A percentile compares a stretch with the other conserved stretches of the same genome.
phyloP scores from a whole-genome alignment of 2,329 filamentous ascomycete species.

The Alternaria ventricosa region DNA sequence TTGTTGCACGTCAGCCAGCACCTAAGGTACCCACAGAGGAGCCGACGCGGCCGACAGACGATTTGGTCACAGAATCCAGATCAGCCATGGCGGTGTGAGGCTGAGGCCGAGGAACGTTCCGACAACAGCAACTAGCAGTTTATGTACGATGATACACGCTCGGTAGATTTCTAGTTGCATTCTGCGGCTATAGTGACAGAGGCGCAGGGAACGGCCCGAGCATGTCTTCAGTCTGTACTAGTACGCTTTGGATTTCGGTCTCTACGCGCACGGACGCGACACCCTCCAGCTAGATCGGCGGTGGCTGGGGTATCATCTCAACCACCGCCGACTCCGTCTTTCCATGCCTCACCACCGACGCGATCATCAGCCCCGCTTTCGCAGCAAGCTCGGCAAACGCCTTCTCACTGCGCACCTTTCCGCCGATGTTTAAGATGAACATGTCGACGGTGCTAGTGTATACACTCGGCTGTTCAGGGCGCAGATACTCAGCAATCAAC shows the following conservation, averaged over 20 bases:
- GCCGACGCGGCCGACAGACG: neutral
- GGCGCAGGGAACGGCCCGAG: neutral
- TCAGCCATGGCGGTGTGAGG: neutral
- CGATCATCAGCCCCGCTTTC: slow-evolving; percentile 10
- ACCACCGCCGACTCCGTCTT: slow-evolving; percentile 10
- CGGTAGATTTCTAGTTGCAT: neutral
- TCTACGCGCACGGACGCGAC: neutral
- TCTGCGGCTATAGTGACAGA: neutral
- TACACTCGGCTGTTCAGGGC: slow-evolving; percentile 4
- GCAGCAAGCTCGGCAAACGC: slow-evolving; percentile 7
- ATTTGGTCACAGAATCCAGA: neutral
- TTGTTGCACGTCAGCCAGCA: neutral
- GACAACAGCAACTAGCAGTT: neutral
- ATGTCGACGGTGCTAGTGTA: slow-evolving; percentile 8
- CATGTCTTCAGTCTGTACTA: neutral
- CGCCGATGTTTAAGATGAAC: slow-evolving; percentile 14
- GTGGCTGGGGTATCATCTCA: slow-evolving; percentile 3
- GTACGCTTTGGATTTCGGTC: neutral
- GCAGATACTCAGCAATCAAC: slow-evolving; percentile 9
- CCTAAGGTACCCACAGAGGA: neutral
- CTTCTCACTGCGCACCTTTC: slow-evolving; percentile 11
- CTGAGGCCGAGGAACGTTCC: neutral
- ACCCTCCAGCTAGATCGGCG: neutral
- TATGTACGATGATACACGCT: neutral
- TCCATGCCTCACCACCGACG: slow-evolving; percentile 5